Evolutionary conservation across 2,329 filamentous ascomycete species (phyloP).

Genomic region (Dothiorella sarmentorum): DNA sequence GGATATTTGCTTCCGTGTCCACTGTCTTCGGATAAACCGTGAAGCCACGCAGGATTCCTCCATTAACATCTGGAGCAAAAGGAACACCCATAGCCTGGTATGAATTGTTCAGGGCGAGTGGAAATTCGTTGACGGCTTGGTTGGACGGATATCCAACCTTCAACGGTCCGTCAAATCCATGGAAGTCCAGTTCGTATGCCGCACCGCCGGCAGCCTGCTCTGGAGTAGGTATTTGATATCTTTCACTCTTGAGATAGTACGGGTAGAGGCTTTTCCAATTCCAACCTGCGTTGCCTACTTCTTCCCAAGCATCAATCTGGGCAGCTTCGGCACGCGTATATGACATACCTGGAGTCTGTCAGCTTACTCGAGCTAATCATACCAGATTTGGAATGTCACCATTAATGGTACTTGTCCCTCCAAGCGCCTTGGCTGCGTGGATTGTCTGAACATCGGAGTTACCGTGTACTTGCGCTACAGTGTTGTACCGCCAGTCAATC

Average conservation of each 20-base stretch:
- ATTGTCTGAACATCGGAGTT: constrained; percentile 21
- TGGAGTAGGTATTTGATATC: constrained; percentile 28
- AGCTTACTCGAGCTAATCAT: not conserved
- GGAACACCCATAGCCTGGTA: constrained; percentile 26
- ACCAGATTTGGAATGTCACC: constrained; percentile 22
- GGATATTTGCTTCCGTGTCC: constrained; percentile 35
- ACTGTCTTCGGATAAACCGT: constrained; percentile 42
- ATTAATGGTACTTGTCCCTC: constrained; percentile 45
- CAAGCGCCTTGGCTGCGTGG: constrained; percentile 41
- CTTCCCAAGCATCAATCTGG: constrained; percentile 41
- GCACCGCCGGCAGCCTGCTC: constrained; percentile 27
- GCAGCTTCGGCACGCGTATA: constrained; percentile 33
- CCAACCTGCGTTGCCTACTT: constrained; percentile 39
- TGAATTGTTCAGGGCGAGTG: constrained; percentile 20
- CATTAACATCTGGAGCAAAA: constrained; percentile 28
- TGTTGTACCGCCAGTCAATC: constrained; percentile 43
- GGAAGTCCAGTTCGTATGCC: constrained; percentile 23
- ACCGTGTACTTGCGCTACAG: constrained; percentile 37
- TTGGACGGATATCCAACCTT: constrained; percentile 19
- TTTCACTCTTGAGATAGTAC: constrained; percentile 38
- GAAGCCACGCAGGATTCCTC: constrained; percentile 32
- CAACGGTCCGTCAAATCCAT: constrained; percentile 27
- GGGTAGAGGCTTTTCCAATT: constrained; percentile 32
- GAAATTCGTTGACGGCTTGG: constrained; percentile 7
- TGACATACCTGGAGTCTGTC: constrained; percentile 28